Evolutionary conservation across 495 filamentous ascomycete genomes (phyloP).

Genomic region (Xylaria grammica): DNA sequence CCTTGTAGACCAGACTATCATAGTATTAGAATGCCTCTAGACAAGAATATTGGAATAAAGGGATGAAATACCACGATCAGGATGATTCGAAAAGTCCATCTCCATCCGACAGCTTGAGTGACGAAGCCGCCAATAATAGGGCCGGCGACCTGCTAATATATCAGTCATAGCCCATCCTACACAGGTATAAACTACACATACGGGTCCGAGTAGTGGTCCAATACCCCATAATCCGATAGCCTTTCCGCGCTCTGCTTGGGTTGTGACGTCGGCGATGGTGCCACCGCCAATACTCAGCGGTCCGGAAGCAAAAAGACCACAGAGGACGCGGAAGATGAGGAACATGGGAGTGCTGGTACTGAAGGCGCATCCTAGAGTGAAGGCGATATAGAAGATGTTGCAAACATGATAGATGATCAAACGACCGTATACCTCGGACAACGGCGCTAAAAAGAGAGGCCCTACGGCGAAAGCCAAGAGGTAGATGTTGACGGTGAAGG

Average conservation of each 20-base stretch:
- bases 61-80: slow-evolving; percentile 42
- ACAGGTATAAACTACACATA: slow-evolving; percentile 11
- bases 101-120: slow-evolving; percentile 45
- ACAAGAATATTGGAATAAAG: neutral
- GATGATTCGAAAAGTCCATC: slow-evolving; percentile 54
- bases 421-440: slow-evolving; percentile 71
- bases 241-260: slow-evolving; percentile 48
- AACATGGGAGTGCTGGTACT: slow-evolving; percentile 54
- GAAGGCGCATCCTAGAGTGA: slow-evolving; percentile 64
- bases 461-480: slow-evolving; percentile 61
- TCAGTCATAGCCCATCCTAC: neutral
- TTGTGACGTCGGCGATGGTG: slow-evolving; percentile 60
- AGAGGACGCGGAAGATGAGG: slow-evolving; percentile 62
- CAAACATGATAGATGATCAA: slow-evolving; percentile 59
- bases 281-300: slow-evolving; percentile 56
- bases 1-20: slow-evolving; percentile 20
- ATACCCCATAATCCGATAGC: slow-evolving; percentile 58
- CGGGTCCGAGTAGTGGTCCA: slow-evolving; percentile 60
- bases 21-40: neutral
- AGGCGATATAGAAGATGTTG: slow-evolving; percentile 65
- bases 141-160: slow-evolving; percentile 43
- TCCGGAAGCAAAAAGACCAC: slow-evolving; percentile 58
- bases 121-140: slow-evolving; percentile 60
- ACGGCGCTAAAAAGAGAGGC: slow-evolving; percentile 65
- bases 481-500: slow-evolving; percentile 62